phyloP scores from a whole-genome alignment of 352 stramenopile genomes.

The Phytophthora ramorum region DNA sequence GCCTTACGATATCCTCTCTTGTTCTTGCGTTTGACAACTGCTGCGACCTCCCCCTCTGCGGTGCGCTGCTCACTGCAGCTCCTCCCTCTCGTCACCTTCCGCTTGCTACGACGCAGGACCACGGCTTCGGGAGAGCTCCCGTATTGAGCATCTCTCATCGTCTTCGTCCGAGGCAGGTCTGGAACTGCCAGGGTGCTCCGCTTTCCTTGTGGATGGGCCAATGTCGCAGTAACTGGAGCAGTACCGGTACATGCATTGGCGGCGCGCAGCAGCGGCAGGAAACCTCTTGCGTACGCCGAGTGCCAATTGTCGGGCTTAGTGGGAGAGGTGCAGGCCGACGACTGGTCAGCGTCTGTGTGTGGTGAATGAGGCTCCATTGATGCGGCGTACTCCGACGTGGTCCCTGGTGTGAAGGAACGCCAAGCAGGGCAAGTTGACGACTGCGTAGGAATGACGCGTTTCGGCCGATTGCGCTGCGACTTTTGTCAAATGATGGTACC shows the following conservation, averaged over 20 bases:
- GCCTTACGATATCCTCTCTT: conserved; percentile 38
- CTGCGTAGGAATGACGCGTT: no score
- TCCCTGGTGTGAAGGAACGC: no score
- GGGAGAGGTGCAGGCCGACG: neutral
- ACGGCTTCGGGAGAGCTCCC: neutral
- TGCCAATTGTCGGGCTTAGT: neutral
- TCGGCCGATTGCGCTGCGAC: no score
- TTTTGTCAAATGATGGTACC: neutral
- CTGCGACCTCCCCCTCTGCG: neutral
- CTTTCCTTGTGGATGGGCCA: conserved; percentile 1
- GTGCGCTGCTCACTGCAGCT: neutral
- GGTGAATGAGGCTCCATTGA: conserved; percentile 1
- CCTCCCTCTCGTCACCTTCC: conserved; percentile 6
- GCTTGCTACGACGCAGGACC: conserved; percentile 7
- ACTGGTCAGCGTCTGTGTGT: conserved; percentile 12
- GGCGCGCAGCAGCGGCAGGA: conserved; percentile 26
- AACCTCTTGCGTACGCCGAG: neutral
- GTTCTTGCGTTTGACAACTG: conserved; percentile 27
- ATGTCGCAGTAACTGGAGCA: conserved; percentile 8
- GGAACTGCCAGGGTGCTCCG: neutral
- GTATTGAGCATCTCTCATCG: neutral
- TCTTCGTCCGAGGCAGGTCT: neutral
- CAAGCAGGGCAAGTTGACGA: no score
- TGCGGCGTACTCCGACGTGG: no score
- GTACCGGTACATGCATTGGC: conserved; percentile 16